Base-by-base conservation (phyloP, 2,329 filamentous ascomycete species). In the Penicillium paneum region DNA sequence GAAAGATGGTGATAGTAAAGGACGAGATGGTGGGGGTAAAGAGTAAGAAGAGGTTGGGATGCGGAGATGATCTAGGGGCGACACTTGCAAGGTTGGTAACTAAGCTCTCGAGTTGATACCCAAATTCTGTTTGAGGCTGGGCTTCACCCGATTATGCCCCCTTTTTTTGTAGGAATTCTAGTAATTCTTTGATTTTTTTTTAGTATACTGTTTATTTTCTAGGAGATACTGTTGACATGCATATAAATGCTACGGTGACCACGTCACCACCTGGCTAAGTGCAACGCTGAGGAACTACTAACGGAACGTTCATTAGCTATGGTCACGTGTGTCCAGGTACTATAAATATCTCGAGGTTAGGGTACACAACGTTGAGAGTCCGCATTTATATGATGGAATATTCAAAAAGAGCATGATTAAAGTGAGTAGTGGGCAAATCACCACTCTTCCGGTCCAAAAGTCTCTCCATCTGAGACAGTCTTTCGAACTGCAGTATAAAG, bases 401-500 rank as follows among this genome's bases (percentile, higher is more conserved):
- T 19, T n/a, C 6, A 13, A 29, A 24, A 41, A 10, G 6, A 11
- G 17, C 5, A 29, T 13, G 19, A 1, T 8, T 13, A 3, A 19
- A 8, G 15, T 8, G 1, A 19, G 26, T 5, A 19, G 2, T 19
- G n/a, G 10, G 26, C 0, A 7, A 3, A 32, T 44, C 8, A 44
- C 57, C 58, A 62, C 17, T 39, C 52, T 13, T 40, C 12, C 13
- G 60, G 55, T n/a, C 61, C 53, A 40, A 61, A 61, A 5, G 46
- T 63, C 28, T 57, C 47, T 24, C 56, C 58, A 3, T 40, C 48
- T 13, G 54, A 17, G 17, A 62, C 56, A 29, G 53, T 60, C 52
- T 61, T 61, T 42, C 54, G 50, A 36, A 60, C 21, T 13, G 58
- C 57, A 32, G 54, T 62, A 21, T 53, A 54, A 7, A 58, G 43